Evolutionary conservation across 2,329 filamentous ascomycete species (phyloP).

Genomic region (Hirsutella rhossiliensis): DNA sequence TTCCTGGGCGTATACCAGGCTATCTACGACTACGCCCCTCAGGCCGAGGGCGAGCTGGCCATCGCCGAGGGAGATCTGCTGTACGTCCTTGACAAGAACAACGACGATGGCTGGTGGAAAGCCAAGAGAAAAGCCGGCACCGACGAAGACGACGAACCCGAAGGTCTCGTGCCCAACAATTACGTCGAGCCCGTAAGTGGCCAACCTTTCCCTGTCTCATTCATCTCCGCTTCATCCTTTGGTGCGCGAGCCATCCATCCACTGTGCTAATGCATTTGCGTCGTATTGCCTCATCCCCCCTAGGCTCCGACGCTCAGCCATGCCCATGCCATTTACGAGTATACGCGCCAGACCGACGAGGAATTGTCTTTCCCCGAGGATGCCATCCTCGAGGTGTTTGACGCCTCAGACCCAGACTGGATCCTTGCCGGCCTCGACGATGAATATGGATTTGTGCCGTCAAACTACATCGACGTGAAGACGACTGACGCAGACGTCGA

Average conservation of each 20-base stretch:
- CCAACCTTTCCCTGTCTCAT: background rate
- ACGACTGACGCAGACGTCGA: conserved; percentile 32
- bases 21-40: conserved; percentile 84
- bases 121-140: conserved; percentile 78
- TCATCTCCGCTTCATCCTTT: background rate
- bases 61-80: conserved; percentile 80
- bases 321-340: conserved; percentile 95
- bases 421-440: conserved; percentile 75
- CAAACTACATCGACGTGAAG: conserved; percentile 83
- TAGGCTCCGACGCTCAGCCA: conserved; percentile 56
- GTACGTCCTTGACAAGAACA: conserved; percentile 74
- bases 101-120: conserved; percentile 83
- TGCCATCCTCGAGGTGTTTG: conserved; percentile 70
- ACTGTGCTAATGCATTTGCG: background rate
- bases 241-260: background rate
- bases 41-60: conserved; percentile 73
- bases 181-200: conserved; percentile 74
- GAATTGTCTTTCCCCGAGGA: conserved; percentile 94
- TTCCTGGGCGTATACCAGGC: conserved; percentile 88
- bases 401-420: conserved; percentile 90
- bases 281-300: background rate
- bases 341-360: conserved; percentile 92
- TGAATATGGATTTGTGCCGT: conserved; percentile 87
- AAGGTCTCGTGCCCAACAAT: conserved; percentile 84
- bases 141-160: conserved; percentile 83